phyloP scores from a whole-genome alignment of 768 basidiomycete species.

The Termitomyces heimii region DNA sequence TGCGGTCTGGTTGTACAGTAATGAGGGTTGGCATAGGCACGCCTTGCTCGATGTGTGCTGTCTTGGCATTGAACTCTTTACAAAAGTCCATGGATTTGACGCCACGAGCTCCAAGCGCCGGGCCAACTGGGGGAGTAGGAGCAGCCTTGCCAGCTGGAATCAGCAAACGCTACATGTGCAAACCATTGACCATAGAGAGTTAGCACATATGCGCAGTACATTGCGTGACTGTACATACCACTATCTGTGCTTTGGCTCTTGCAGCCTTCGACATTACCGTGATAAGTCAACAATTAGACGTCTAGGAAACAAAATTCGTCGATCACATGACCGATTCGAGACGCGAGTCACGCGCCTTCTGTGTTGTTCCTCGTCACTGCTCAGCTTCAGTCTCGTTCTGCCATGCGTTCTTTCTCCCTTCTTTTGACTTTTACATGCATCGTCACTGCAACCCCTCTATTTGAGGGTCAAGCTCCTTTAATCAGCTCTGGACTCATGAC shows the following conservation, averaged over 20 bases:
- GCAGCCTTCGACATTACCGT: conserved; percentile 60
- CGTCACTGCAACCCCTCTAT: conserved; percentile 34
- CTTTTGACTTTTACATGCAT: conserved; percentile 40
- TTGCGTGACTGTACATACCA: conserved; percentile 43
- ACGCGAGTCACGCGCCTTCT: background rate
- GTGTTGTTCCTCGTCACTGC: too few relatives aligned
- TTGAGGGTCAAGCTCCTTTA: conserved; percentile 34
- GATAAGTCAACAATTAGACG: conserved; percentile 1
- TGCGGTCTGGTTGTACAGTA: conserved; percentile 88
- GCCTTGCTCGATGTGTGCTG: conserved; percentile 79
- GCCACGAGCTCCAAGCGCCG: conserved; percentile 94
- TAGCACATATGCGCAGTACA: background rate
- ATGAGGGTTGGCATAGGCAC: conserved; percentile 91
- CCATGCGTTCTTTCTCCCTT: conserved; percentile 45
- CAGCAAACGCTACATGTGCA: conserved; percentile 59
- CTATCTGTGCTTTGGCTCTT: conserved; percentile 66
- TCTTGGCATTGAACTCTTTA: conserved; percentile 99
- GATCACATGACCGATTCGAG: conserved; percentile 4
- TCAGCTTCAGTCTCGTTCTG: conserved; percentile 3
- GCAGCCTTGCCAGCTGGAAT: conserved; percentile 93
- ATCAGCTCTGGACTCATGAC: conserved; percentile 15
- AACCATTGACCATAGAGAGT: conserved; percentile 7
- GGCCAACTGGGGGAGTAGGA: conserved; percentile 94
- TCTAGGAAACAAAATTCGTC: background rate
- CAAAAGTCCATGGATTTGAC: conserved; percentile 99